Evolutionary conservation across 2,329 filamentous ascomycete genomes (phyloP).

Genomic region (Alternaria arbusti): DNA sequence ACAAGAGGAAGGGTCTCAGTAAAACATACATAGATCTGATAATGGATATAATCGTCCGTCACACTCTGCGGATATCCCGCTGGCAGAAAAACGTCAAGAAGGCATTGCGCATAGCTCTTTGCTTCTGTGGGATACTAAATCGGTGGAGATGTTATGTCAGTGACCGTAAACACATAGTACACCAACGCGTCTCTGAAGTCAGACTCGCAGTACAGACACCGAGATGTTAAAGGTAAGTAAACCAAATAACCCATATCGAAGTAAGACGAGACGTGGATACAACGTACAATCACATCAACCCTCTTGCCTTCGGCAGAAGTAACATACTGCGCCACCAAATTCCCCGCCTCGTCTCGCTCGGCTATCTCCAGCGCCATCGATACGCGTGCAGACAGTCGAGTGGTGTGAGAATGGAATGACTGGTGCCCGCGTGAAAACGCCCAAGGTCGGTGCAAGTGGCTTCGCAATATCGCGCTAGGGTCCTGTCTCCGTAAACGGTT

Average conservation of each 20-base stretch:
- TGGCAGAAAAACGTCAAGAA: constrained; percentile 79
- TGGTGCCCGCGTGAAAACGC: background rate
- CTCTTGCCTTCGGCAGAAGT: constrained; percentile 39
- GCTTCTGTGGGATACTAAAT: constrained; percentile 6
- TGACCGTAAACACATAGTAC: background rate
- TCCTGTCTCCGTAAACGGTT: background rate
- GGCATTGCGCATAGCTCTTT: constrained; percentile 37
- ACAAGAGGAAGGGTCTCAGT: background rate
- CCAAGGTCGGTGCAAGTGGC: background rate
- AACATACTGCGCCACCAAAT: constrained; percentile 57
- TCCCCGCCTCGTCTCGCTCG: constrained; percentile 60
- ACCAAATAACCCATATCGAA: background rate
- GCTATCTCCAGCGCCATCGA: constrained; percentile 21
- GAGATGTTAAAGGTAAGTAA: background rate
- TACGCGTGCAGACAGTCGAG: background rate
- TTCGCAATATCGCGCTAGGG: background rate
- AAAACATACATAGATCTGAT: constrained; percentile 65
- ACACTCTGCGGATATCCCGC: constrained; percentile 89
- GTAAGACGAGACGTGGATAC: background rate
- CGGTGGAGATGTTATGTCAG: background rate
- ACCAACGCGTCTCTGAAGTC: background rate
- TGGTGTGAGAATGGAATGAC: background rate
- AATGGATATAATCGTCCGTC: constrained; percentile 81
- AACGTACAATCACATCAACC: constrained; percentile 56
- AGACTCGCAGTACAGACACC: background rate